These are phyloP conservation scores for Fusarium ramigenum DNA, from an alignment of 2,329 filamentous ascomycete species.

Conservation along the genomic window DNA sequence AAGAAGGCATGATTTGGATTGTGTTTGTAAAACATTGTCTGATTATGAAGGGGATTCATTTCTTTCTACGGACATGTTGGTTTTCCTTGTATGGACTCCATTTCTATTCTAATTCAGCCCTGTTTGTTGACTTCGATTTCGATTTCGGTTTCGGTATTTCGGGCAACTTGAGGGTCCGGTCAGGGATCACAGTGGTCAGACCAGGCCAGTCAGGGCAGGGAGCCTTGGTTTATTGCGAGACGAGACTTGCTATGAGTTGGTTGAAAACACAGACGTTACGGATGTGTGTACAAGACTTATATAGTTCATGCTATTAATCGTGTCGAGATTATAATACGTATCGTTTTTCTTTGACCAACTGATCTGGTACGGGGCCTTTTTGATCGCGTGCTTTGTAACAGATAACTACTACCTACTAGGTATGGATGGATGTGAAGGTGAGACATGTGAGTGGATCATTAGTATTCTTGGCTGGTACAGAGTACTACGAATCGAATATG, in stretches of 20 bases:
- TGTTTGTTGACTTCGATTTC: conserved; percentile 34
- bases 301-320: conserved; percentile 17
- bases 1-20: not conserved
- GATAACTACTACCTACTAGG: no score
- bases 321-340: not conserved
- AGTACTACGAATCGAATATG: not conserved
- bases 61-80: conserved; percentile 6
- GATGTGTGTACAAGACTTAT: conserved; percentile 22
- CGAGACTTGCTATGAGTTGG: not conserved
- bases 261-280: not conserved
- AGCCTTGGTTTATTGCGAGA: not conserved
- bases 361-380: not conserved
- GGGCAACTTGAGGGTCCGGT: conserved; percentile 19
- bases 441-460: conserved; percentile 9
- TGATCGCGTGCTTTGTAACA: conserved; percentile 1
- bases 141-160: conserved; percentile 29
- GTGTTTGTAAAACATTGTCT: not conserved
- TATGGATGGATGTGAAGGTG: not conserved
- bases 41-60: not conserved
- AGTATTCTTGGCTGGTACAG: not conserved
- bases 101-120: conserved; percentile 29
- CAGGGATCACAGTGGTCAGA: conserved; percentile 4
- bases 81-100: conserved; percentile 18
- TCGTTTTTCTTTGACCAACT: not conserved
- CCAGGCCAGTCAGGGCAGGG: not conserved